Evolutionary conservation across 225 moss, liverwort and hornwort species (phyloP).

Genomic region (Rhytidiadelphus loreus): DNA sequence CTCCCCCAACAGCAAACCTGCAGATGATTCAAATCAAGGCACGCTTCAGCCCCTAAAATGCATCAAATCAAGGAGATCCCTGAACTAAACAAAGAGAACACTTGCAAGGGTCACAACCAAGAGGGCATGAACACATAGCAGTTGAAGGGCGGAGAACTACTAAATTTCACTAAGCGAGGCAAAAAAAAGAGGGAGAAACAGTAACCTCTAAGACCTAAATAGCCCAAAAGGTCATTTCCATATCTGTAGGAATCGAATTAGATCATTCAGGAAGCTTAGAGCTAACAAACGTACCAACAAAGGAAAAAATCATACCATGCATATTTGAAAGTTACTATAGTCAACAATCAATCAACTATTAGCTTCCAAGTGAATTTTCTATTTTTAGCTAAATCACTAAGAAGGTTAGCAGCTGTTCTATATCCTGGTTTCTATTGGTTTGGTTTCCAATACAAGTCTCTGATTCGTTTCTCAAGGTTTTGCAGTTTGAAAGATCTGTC

Average conservation of each 20-base stretch:
- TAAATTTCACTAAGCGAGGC: background rate
- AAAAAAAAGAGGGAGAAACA: too few relatives aligned
- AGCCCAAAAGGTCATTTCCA: background rate
- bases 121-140: background rate
- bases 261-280: background rate
- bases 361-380: background rate
- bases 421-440: background rate
- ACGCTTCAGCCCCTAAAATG: background rate
- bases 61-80: background rate
- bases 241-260: background rate
- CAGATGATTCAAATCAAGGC: background rate
- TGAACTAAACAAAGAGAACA: background rate
- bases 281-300: background rate
- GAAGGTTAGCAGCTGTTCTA: background rate
- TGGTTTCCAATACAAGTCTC: background rate
- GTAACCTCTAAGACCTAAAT: too few relatives aligned
- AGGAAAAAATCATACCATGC: background rate
- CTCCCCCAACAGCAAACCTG: constrained; percentile 63
- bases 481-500: background rate
- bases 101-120: background rate
- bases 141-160: background rate
- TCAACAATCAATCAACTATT: background rate
- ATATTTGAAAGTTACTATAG: background rate
- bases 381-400: background rate
- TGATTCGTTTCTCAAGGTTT: background rate